Evolutionary conservation across 129 eudicot species (phyloP), one percentile per base, ranked within the genome.

Genomic region (Solidago caesia): DNA sequence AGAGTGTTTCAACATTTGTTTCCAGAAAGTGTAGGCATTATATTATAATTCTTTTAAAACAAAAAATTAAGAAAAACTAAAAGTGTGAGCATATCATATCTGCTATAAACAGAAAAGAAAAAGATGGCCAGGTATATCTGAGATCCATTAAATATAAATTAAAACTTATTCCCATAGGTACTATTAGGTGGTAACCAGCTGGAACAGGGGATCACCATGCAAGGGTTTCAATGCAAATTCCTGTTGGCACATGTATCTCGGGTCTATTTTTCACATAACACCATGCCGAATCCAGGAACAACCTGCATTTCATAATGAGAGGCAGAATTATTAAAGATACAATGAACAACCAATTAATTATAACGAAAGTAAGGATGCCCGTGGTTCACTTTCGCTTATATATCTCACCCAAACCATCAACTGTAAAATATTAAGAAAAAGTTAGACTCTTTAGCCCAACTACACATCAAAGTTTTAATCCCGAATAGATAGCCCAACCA

Each of bases 251-350:
- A 81, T 82, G 79, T 92, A 92, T 84, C 97, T 89, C 48, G 97
- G 96, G 84, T 92, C 97, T 7, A 96, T 92, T 75, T 92, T 87
- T 42, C 97, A 87, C 64, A 92, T 73, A 71, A 92, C 97, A 70
- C 96, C 96, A 68, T 92, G 97, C 63, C 97, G 84, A 79, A 92
- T 73, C 97, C 97, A 80, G 96, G 97, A 68, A 92, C 96, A 82
- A 92, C 97, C 96, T 92, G 79, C 58, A 68, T 62, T 42, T 66
- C 76, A 71, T 44, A 25, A 62, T 41, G 62, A 60, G 39, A 0
- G 39, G 39, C 0, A 33, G 3, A 33, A 33, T 33, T 33, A 33
- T 33, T 33, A 33, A 33, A 33, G 39, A 33, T 33, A 33, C 39
- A 33, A 33, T 33, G 3, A 33, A 33, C 39, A 0, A 2, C 3